Evolutionary conservation across 2,329 filamentous ascomycete genomes (phyloP).

Genomic region (Endoconidiophora laricicola): DNA sequence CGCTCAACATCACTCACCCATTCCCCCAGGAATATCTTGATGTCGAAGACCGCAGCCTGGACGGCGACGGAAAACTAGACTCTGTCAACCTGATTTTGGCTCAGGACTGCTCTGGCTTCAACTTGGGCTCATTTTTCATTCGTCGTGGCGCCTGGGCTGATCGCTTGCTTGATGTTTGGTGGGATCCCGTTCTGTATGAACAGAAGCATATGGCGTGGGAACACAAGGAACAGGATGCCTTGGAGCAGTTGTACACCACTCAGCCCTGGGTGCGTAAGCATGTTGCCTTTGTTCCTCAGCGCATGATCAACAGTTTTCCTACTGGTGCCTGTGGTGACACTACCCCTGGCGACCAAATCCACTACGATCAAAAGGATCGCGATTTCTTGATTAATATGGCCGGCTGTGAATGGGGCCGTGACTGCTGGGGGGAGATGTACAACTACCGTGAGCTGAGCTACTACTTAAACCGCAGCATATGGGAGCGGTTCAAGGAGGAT

Average conservation of each 20-base stretch:
- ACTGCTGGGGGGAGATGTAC: slow-evolving; percentile 98
- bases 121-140: slow-evolving; percentile 88
- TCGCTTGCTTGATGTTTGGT: slow-evolving; percentile 86
- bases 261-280: slow-evolving; percentile 88
- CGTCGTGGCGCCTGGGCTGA: slow-evolving; percentile 78
- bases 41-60: slow-evolving; percentile 48
- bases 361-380: slow-evolving; percentile 70
- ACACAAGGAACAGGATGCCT: slow-evolving; percentile 92
- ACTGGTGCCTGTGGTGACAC: slow-evolving; percentile 66
- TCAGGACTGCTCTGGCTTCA: slow-evolving; percentile 93
- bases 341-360: slow-evolving; percentile 56
- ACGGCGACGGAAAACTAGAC: slow-evolving; percentile 58
- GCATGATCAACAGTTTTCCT: slow-evolving; percentile 89
- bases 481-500: slow-evolving; percentile 61
- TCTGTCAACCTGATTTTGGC: slow-evolving; percentile 80
- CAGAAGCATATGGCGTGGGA: slow-evolving; percentile 99
- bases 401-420: slow-evolving; percentile 87
- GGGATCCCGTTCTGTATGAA: slow-evolving; percentile 94
- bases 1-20: slow-evolving; percentile 82
- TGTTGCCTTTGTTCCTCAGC: slow-evolving; percentile 76
- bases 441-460: slow-evolving; percentile 85
- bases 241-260: slow-evolving; percentile 79
- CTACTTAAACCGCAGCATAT: slow-evolving; percentile 65
- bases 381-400: slow-evolving; percentile 99
- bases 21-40: slow-evolving; percentile 61